Percentiles rank a stretch among this genome's conserved stretches.
These are phyloP conservation scores for Parathielavia hyrcaniae DNA, from an alignment of 495 filamentous ascomycete genomes.

Conservation along the genomic window DNA sequence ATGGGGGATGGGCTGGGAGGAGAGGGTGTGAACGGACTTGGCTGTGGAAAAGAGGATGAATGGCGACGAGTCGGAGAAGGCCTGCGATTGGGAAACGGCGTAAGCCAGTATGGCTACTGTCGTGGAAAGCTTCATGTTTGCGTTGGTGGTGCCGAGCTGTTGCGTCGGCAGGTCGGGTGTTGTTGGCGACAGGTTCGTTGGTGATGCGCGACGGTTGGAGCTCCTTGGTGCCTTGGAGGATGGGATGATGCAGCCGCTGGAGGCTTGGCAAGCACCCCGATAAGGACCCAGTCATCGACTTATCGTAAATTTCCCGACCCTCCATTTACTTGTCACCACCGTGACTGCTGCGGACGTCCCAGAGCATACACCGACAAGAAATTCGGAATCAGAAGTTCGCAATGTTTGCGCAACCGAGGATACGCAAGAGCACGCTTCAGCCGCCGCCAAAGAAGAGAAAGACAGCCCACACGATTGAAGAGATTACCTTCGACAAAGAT, in stretches of 20 bases:
- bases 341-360: neutral
- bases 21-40: conserved; percentile 50
- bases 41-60: conserved; percentile 79
- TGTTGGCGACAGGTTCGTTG: conserved; percentile 15
- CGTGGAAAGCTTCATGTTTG: conserved; percentile 55
- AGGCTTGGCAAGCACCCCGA: conserved; percentile 21
- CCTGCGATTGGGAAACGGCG: conserved; percentile 50
- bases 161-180: conserved; percentile 14
- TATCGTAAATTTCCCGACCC: conserved; percentile 16
- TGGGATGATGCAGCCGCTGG: conserved; percentile 15
- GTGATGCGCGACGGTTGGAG: conserved; percentile 4
- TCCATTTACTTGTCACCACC: neutral
- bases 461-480: conserved; percentile 53
- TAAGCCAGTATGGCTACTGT: conserved; percentile 57
- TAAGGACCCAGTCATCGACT: conserved; percentile 10
- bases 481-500: conserved; percentile 74
- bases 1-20: neutral
- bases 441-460: conserved; percentile 63
- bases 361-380: neutral
- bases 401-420: conserved; percentile 46
- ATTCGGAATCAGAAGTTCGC: neutral
- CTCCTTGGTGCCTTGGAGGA: neutral
- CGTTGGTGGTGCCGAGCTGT: conserved; percentile 14
- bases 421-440: conserved; percentile 39
- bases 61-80: conserved; percentile 79